phyloP scores from a whole-genome alignment of 257 asterid species.

The Thymus quinquecostatus region DNA sequence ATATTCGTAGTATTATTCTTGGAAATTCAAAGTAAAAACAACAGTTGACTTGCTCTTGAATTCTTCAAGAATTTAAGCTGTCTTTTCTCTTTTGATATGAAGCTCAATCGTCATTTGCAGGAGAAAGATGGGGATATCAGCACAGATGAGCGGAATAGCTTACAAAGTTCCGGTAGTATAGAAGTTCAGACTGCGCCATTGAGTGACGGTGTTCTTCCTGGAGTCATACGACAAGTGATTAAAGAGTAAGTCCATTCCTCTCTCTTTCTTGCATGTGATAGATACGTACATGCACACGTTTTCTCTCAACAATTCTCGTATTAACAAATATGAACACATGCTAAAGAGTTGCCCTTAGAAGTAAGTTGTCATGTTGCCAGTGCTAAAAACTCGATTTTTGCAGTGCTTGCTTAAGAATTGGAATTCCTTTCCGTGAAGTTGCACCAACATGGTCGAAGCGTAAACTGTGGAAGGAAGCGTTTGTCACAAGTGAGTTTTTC shows the following conservation, averaged over 20 bases:
- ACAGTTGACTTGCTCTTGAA: not conserved
- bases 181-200: constrained; percentile 89
- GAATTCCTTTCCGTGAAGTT: constrained; percentile 78
- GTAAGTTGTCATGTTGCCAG: constrained; percentile 5
- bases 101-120: constrained; percentile 39
- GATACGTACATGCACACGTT: not conserved
- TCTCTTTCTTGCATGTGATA: not conserved
- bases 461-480: constrained; percentile 81
- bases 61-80: not conserved
- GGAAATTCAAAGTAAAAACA: not conserved
- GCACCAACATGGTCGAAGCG: constrained; percentile 87
- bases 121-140: constrained; percentile 41
- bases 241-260: constrained; percentile 53
- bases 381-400: constrained; percentile 31
- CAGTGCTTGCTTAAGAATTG: constrained; percentile 68
- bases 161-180: constrained; percentile 34
- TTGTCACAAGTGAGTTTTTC: constrained; percentile 69
- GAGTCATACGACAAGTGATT: constrained; percentile 85
- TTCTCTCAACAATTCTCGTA: not conserved
- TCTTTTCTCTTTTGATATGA: constrained; percentile 15
- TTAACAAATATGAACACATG: not conserved
- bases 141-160: constrained; percentile 34
- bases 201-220: constrained; percentile 84
- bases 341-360: not conserved
- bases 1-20: not conserved